Evolutionary conservation across 2,329 filamentous ascomycete species (phyloP).

Genomic region (Ophiosphaerella narmari): DNA sequence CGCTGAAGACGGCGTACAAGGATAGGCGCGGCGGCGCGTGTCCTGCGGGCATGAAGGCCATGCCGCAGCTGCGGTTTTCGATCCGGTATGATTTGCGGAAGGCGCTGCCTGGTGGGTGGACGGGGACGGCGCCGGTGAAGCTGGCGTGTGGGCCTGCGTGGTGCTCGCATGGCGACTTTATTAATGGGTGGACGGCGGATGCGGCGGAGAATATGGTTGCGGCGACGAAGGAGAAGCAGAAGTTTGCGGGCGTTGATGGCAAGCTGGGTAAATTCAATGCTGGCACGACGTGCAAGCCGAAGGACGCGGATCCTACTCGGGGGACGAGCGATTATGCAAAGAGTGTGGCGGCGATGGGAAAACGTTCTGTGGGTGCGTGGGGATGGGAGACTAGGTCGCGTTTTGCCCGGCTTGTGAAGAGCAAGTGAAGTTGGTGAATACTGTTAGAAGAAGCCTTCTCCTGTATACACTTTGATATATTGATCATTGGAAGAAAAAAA

Average conservation of each 20-base stretch:
- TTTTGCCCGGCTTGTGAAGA: conserved; percentile 7
- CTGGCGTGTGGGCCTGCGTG: conserved; percentile 49
- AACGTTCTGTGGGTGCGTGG: conserved; percentile 17
- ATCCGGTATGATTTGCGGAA: conserved; percentile 55
- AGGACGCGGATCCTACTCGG: conserved; percentile 49
- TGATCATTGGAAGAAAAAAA: too few species aligned
- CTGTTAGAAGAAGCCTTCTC: not conserved
- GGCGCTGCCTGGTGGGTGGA: conserved; percentile 52
- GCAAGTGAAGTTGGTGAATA: not conserved
- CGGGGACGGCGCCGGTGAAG: conserved; percentile 50
- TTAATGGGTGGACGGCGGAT: conserved; percentile 54
- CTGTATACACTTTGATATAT: not conserved
- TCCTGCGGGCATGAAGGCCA: conserved; percentile 51
- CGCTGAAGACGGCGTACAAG: conserved; percentile 45
- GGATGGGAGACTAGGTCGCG: conserved; percentile 23
- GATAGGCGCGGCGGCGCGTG: conserved; percentile 34
- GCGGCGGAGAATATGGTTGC: conserved; percentile 50
- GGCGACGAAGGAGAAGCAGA: conserved; percentile 40
- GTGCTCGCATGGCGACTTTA: conserved; percentile 55
- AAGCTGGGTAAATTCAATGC: conserved; percentile 38
- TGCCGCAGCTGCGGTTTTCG: conserved; percentile 55
- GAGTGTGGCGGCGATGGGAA: conserved; percentile 39
- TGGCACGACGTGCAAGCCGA: conserved; percentile 40
- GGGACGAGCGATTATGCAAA: conserved; percentile 50
- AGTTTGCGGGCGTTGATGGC: conserved; percentile 47